phyloP scores from a whole-genome alignment of 768 basidiomycete genomes.

The Hebeloma cylindrosporum region DNA sequence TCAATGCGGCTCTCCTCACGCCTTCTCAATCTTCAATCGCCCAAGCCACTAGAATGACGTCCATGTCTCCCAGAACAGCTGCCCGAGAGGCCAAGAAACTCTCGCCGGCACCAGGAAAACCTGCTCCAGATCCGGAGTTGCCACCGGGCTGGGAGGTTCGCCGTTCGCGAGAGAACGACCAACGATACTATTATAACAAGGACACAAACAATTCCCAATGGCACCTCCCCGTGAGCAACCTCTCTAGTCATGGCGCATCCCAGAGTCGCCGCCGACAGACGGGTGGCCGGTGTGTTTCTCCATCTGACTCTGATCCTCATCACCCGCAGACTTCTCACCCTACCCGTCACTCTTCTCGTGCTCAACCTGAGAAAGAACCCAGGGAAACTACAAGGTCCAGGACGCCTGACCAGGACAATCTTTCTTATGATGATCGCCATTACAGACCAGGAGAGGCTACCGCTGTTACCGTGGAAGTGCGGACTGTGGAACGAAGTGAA shows the following conservation, averaged over 20 bases:
- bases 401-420: constrained; percentile 20
- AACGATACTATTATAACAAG: constrained; percentile 57
- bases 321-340: constrained; percentile 26
- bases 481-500: constrained; percentile 10
- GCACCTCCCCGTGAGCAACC: constrained; percentile 46
- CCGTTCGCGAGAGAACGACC: constrained; percentile 45
- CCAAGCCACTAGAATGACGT: constrained; percentile 62
- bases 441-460: constrained; percentile 50
- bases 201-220: constrained; percentile 59
- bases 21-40: constrained; percentile 59
- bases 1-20: constrained; percentile 50
- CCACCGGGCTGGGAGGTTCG: constrained; percentile 65
- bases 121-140: constrained; percentile 36
- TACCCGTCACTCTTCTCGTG: constrained; percentile 19
- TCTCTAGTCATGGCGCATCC: constrained; percentile 25
- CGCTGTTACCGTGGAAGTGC: constrained; percentile 9
- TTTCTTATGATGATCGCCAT: constrained; percentile 63
- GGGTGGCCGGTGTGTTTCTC: constrained; percentile 20
- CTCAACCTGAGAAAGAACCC: constrained; percentile 17
- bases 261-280: constrained; percentile 26
- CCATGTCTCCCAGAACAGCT: constrained; percentile 29
- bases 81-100: constrained; percentile 42
- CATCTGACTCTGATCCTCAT: constrained; percentile 32
- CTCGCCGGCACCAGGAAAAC: constrained; percentile 23
- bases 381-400: constrained; percentile 10